Evolutionary conservation across 129 eudicot species (phyloP).

Genomic region (Flaveria bidentis): DNA sequence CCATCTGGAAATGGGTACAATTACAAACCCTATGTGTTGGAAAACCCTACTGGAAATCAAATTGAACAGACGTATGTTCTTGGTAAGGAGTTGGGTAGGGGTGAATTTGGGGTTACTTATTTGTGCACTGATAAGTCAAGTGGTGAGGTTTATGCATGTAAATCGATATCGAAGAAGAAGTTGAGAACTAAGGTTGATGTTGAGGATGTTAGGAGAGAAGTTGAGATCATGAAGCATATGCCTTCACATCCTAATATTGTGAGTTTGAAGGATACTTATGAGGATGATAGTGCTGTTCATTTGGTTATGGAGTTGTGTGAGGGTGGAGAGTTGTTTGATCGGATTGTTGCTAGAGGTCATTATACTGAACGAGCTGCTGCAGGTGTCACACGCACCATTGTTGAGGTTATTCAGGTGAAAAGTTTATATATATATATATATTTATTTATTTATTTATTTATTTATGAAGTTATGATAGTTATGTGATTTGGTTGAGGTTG

Average conservation of each 20-base stretch:
- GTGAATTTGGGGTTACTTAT: slow-evolving; percentile 92
- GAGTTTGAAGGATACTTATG: slow-evolving; percentile 78
- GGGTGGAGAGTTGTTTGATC: slow-evolving; percentile 92
- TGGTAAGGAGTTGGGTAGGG: slow-evolving; percentile 88
- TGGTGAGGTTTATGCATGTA: slow-evolving; percentile 75
- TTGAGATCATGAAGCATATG: slow-evolving; percentile 86
- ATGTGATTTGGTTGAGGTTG: slow-evolving; percentile 17
- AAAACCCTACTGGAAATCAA: slow-evolving; percentile 73
- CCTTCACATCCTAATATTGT: slow-evolving; percentile 78
- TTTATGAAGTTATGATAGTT: neutral
- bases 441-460: too few species aligned
- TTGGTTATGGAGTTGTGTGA: slow-evolving; percentile 94
- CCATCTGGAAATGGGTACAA: slow-evolving; percentile 43
- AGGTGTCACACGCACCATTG: slow-evolving; percentile 67
- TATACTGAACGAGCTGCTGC: slow-evolving; percentile 95
- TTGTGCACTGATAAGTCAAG: slow-evolving; percentile 63
- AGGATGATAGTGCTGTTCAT: slow-evolving; percentile 82
- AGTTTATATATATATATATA: neutral
- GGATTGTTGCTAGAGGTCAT: slow-evolving; percentile 95
- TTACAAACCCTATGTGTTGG: slow-evolving; percentile 62
- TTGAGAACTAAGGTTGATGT: slow-evolving; percentile 78
- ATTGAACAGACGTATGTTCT: slow-evolving; percentile 61
- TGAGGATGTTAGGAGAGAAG: slow-evolving; percentile 92
- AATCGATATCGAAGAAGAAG: slow-evolving; percentile 88
- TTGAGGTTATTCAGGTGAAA: slow-evolving; percentile 87